phyloP scores from a whole-genome alignment of 1,139 yeast genomes.

The Sugiyamaella novakii region DNA sequence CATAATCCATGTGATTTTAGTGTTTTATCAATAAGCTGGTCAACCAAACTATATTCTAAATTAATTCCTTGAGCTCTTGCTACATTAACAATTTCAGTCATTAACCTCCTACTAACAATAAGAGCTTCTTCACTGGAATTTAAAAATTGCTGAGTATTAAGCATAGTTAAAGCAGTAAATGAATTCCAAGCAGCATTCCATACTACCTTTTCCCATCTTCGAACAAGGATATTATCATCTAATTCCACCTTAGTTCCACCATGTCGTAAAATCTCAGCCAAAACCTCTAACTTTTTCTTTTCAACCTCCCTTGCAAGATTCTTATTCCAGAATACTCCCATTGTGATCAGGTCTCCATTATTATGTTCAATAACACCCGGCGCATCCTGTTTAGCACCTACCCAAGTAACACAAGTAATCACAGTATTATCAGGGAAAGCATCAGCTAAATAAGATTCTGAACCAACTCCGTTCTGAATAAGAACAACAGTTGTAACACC shows the following conservation, averaged over 20 bases:
- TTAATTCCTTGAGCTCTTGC: slow-evolving; percentile 58
- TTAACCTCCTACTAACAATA: slow-evolving; percentile 47
- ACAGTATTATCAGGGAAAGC: slow-evolving; percentile 57
- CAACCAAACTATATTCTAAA: slow-evolving; percentile 46
- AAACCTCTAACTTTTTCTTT: slow-evolving; percentile 16
- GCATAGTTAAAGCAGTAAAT: slow-evolving; percentile 52
- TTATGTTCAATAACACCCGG: slow-evolving; percentile 51
- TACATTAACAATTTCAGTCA: slow-evolving; percentile 57
- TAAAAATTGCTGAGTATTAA: slow-evolving; percentile 51
- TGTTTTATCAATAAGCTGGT: slow-evolving; percentile 47
- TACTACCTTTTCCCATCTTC: slow-evolving; percentile 66
- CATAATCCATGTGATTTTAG: slow-evolving; percentile 20
- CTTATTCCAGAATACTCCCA: slow-evolving; percentile 51
- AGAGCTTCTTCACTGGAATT: slow-evolving; percentile 27
- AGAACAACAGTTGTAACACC: slow-evolving; percentile 53
- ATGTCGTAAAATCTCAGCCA: slow-evolving; percentile 21
- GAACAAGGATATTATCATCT: slow-evolving; percentile 26
- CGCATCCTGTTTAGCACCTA: slow-evolving; percentile 52
- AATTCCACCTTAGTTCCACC: slow-evolving; percentile 27
- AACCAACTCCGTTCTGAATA: slow-evolving; percentile 68
- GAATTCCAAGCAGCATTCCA: slow-evolving; percentile 66
- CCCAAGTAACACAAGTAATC: slow-evolving; percentile 62
- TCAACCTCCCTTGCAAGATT: slow-evolving; percentile 19
- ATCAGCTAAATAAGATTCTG: slow-evolving; percentile 56
- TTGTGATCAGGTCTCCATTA: slow-evolving; percentile 48